phyloP scores from a whole-genome alignment of 345 rosid genomes.

The Gossypioides kirkii region DNA sequence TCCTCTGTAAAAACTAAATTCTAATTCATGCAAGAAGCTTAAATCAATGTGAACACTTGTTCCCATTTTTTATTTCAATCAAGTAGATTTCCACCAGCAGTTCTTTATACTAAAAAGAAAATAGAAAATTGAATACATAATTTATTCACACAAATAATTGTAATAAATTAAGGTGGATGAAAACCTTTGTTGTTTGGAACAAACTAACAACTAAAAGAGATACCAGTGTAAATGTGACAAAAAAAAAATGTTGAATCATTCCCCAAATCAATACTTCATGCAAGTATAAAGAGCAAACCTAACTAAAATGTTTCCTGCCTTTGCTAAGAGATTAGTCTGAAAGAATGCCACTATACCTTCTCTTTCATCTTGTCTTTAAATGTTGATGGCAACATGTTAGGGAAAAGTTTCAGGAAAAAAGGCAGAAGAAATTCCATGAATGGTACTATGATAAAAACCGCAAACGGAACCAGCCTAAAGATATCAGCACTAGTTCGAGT shows the following conservation, averaged over 20 bases:
- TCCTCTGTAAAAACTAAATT: neutral
- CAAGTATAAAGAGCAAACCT: neutral
- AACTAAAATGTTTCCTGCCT: neutral
- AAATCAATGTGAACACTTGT: neutral
- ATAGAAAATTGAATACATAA: neutral
- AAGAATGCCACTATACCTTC: slow-evolving; percentile 46
- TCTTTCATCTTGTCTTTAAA: slow-evolving; percentile 99
- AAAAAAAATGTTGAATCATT: neutral
- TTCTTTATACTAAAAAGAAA: too few species aligned
- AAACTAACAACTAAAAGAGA: neutral
- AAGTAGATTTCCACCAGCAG: too few species aligned
- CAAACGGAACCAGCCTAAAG: slow-evolving; percentile 73
- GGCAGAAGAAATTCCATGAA: slow-evolving; percentile 98
- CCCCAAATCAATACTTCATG: neutral
- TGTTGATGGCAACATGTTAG: slow-evolving; percentile 97
- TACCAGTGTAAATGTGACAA: neutral
- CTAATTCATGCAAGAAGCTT: neutral
- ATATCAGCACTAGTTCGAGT: slow-evolving; percentile 78
- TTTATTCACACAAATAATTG: neutral
- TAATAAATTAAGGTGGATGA: neutral
- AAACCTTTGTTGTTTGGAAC: neutral
- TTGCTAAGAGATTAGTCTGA: neutral
- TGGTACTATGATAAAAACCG: slow-evolving; percentile 84
- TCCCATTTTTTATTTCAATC: too few species aligned
- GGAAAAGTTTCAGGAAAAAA: slow-evolving; percentile 74